Percentiles rank a stretch among this genome's conserved stretches.
phyloP scores from a whole-genome alignment of 495 filamentous ascomycete species.

The Usnea hakonensis region DNA sequence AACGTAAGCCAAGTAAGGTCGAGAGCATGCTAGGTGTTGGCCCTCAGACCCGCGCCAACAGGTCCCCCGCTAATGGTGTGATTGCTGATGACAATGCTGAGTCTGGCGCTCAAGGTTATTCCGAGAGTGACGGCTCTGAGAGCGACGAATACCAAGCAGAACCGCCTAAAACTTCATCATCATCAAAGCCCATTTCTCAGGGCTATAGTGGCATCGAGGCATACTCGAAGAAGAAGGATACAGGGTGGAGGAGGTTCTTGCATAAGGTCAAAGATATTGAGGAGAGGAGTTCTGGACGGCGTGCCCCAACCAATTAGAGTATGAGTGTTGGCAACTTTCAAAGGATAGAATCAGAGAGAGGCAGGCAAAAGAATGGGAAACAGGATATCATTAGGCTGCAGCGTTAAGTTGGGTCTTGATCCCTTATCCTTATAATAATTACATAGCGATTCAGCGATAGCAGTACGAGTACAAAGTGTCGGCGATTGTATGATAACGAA shows the following conservation, averaged over 20 bases:
- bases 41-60: neutral
- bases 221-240: conserved; percentile 15
- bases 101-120: neutral
- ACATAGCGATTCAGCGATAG: conserved; percentile 1
- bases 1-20: conserved; percentile 17
- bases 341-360: neutral
- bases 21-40: conserved; percentile 20
- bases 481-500: too few relatives aligned
- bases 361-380: neutral
- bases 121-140: conserved; percentile 3
- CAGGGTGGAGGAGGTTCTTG: conserved; percentile 20
- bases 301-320: neutral
- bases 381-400: neutral
- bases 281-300: neutral
- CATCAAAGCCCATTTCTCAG: neutral
- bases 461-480: too few relatives aligned
- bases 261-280: neutral
- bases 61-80: neutral
- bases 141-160: neutral
- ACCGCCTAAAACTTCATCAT: neutral
- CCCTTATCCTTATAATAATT: neutral
- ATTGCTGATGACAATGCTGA: neutral
- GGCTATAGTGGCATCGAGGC: conserved; percentile 23
- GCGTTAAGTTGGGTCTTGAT: neutral
- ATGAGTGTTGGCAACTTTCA: neutral